These are phyloP conservation scores for Aspergillus awamori DNA, from an alignment of 2,329 filamentous ascomycete genomes.

Conservation along the genomic window DNA sequence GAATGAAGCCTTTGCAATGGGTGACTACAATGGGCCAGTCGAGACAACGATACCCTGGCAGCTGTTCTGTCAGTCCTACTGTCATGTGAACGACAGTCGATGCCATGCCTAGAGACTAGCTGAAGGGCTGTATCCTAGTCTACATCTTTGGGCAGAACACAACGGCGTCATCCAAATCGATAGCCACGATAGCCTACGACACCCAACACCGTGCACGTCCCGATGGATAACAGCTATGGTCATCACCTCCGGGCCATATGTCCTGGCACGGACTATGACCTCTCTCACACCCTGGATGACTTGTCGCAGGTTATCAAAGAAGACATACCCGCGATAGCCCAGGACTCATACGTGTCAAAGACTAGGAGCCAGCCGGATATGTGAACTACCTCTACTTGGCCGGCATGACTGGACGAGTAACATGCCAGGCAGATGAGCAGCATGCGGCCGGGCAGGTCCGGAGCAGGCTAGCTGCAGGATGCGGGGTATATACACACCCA, in stretches of 20 bases:
- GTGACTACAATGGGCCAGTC: neutral
- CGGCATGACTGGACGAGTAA: neutral
- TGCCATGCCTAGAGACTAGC: neutral
- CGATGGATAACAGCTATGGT: neutral
- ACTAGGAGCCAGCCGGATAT: neutral
- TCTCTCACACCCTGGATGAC: neutral
- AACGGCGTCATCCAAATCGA: neutral
- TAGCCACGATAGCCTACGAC: neutral
- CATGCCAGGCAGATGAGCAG: neutral
- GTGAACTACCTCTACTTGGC: neutral
- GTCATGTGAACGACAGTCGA: neutral
- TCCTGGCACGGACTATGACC: neutral
- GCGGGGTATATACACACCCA: conserved; percentile 4
- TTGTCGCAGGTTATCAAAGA: conserved; percentile 3
- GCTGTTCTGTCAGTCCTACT: neutral
- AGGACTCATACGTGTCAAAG: conserved; percentile 5
- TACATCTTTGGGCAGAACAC: neutral
- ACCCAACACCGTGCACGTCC: neutral
- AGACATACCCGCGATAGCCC: neutral
- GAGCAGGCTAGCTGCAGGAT: neutral
- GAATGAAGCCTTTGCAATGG: neutral
- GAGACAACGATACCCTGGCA: neutral
- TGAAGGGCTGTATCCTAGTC: neutral
- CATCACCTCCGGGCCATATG: neutral
- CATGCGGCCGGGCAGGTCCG: neutral